Conservation (phyloP, 2,329 filamentous ascomycete species). For the Fusarium buharicum region DNA sequence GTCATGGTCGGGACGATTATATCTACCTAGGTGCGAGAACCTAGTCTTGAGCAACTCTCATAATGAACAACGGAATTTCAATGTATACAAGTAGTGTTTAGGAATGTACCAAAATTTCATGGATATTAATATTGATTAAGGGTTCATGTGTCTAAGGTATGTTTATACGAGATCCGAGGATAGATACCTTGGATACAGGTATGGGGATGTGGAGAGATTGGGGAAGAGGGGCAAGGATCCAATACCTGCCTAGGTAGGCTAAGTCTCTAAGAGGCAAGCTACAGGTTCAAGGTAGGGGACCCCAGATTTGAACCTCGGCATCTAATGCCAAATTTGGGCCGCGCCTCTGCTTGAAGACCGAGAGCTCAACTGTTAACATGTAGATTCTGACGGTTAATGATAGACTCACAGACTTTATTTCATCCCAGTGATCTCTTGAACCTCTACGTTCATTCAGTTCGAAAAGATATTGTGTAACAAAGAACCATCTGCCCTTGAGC, state of each 20-base stretch:
- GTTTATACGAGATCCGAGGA: constrained; percentile 8
- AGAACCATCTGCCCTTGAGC: neutral
- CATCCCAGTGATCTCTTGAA: neutral
- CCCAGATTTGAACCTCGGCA: constrained; percentile 43
- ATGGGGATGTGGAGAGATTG: constrained; percentile 29
- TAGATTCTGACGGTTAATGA: constrained; percentile 7
- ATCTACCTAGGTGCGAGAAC: constrained; percentile 11
- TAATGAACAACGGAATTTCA: constrained; percentile 40
- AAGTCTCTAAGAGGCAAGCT: no score
- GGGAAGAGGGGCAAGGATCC: constrained; percentile 36
- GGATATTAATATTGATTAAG: neutral
- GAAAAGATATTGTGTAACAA: neutral
- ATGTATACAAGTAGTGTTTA: constrained; percentile 14
- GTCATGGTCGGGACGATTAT: constrained; percentile 31
- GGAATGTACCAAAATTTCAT: neutral
- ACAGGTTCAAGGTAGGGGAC: neutral
- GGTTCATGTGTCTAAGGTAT: neutral
- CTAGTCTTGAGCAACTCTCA: constrained; percentile 22
- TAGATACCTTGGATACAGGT: no score
- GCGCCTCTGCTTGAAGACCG: constrained; percentile 3
- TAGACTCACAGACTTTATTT: neutral
- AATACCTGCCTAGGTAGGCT: neutral
- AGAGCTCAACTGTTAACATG: constrained; percentile 11
- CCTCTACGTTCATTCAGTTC: neutral
- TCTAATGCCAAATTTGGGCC: constrained; percentile 21